Base-by-base conservation (phyloP, 768 basidiomycete genomes). In the Chalciporus sphaerocephalus region DNA sequence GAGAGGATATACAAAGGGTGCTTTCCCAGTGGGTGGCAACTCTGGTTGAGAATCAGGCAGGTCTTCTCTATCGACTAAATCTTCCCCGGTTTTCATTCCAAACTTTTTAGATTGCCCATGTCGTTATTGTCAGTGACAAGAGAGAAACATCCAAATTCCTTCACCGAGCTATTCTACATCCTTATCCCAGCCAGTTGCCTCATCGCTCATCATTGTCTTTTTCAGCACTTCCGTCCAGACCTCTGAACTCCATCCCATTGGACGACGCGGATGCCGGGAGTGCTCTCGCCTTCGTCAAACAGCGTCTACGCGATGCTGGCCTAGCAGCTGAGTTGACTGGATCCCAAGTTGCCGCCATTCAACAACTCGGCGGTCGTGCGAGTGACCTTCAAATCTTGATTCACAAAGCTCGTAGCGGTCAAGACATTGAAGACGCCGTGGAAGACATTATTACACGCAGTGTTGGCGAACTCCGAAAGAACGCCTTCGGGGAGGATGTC, bases 41-140 rank as follows among this genome's bases (percentile, higher is more conserved):
- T 9, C 69, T 98, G 36, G 81, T 84, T 0, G 91, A 96, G 60
- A 88, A 83, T 52, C 78, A 85, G 71, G 90, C 89, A 46, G 35
- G 69, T n/a, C 51, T 6, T 10, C 23, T 33, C 18, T 38, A 18
- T 22, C 25, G 20, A 17, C 6, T 42, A 30, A 24, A 38, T 6
- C 6, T 40, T 15, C 12, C 2, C 12, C 21, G 24, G 44, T 18
- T 35, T 41, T 46, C 32, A n/a, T 34, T 21, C 34, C 42, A 3
- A 6, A 30, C 33, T 10, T 11, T 13, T 18, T 50, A 92, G 89
- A 72, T 91, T 46, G 95, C 95, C 0, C 94, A 98, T 65, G 92
- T 96, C 37, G 72, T 99, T 38, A 81, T 98, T 25, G 70, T 93
- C 35, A 90, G 90, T 55, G 91, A 98, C 60, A 92, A 92, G 54